Conservation (phyloP, 164 flowering plant genomes). For the Magnolia changhungtana region DNA sequence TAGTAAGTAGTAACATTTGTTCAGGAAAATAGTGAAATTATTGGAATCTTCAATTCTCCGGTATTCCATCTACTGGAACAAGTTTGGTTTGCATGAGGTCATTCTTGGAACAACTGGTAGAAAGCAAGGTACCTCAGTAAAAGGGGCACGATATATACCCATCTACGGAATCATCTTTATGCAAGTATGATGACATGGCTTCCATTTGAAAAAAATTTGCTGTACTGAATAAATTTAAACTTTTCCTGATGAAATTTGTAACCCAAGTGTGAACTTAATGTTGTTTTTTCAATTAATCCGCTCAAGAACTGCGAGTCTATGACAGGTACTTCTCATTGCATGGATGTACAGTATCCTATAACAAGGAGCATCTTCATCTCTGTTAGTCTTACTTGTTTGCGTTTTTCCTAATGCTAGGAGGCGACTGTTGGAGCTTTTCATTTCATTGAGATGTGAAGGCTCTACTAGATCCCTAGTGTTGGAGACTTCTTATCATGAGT, state of each 20-base stretch:
- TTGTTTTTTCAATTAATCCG: neutral
- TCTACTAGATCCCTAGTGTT: slow-evolving; percentile 8
- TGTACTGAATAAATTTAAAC: neutral
- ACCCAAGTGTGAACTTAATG: neutral
- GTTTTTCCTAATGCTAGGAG: slow-evolving; percentile 39
- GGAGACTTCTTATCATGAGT: slow-evolving; percentile 46
- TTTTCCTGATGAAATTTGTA: neutral
- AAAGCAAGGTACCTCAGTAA: slow-evolving; percentile 93
- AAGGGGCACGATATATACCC: slow-evolving; percentile 74
- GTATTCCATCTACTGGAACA: slow-evolving; percentile 93
- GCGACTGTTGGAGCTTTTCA: slow-evolving; percentile 57
- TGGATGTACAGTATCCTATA: neutral
- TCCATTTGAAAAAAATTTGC: neutral
- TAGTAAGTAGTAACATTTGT: neutral
- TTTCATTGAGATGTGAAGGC: slow-evolving; percentile 30
- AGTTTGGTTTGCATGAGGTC: slow-evolving; percentile 79
- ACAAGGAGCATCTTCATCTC: neutral
- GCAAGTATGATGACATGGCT: slow-evolving; percentile 62
- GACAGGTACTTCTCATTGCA: neutral
- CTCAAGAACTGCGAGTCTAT: neutral
- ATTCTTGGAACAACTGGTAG: slow-evolving; percentile 98
- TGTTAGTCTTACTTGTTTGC: neutral
- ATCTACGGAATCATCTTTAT: slow-evolving; percentile 77
- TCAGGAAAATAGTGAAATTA: neutral
- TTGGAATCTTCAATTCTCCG: slow-evolving; percentile 28